Evolutionary conservation across 768 basidiomycete genomes (phyloP).

Genomic region (Suillus sp.): DNA sequence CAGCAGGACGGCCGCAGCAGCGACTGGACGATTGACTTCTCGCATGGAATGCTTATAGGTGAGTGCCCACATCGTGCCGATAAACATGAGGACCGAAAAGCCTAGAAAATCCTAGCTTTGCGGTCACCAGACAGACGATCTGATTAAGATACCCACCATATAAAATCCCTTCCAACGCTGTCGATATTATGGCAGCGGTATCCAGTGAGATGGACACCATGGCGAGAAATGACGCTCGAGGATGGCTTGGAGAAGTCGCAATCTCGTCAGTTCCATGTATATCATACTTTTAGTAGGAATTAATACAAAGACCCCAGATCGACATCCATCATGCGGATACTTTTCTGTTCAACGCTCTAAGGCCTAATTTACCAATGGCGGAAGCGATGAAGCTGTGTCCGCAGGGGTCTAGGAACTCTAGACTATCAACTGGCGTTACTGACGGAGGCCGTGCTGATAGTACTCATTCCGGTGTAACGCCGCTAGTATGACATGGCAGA

Average conservation of each 20-base stretch:
- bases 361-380: not conserved
- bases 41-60: not conserved
- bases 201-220: not conserved
- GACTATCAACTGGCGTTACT: too few relatives aligned
- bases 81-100: conserved; percentile 2
- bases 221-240: not conserved
- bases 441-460: too few relatives aligned
- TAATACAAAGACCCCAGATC: not conserved
- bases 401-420: too few relatives aligned
- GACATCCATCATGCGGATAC: too few relatives aligned
- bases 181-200: not conserved
- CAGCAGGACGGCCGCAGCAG: conserved; percentile 20
- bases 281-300: not conserved
- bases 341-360: not conserved
- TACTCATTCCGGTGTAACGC: too few relatives aligned
- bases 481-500: too few relatives aligned
- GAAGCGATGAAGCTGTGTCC: too few relatives aligned
- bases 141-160: not conserved
- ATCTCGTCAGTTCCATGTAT: not conserved
- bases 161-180: not conserved
- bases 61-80: not conserved
- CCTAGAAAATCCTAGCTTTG: not conserved
- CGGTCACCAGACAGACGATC: not conserved
- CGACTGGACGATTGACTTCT: conserved; percentile 17
- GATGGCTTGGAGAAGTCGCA: not conserved